Percentiles rank a stretch among this genome's conserved stretches.
These are phyloP conservation scores for Chrysanthemum seticuspe DNA, from an alignment of 129 eudicot species.

Conservation along the genomic window DNA sequence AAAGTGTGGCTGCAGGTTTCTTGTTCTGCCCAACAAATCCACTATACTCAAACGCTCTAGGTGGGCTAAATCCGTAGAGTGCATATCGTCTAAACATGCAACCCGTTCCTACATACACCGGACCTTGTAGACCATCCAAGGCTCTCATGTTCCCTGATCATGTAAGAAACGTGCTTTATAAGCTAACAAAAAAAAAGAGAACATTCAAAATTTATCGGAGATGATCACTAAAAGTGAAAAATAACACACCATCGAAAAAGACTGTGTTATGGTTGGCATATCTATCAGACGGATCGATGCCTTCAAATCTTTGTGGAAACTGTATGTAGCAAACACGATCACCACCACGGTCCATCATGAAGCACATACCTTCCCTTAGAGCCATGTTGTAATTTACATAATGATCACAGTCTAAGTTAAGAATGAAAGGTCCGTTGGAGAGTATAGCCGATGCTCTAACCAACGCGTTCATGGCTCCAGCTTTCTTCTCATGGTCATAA, in stretches of 20 bases:
- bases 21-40: conserved; percentile 69
- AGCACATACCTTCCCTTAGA: conserved; percentile 86
- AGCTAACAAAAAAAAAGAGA: background rate
- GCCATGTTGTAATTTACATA: conserved; percentile 65
- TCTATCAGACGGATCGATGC: conserved; percentile 89
- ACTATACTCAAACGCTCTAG: conserved; percentile 62
- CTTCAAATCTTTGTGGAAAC: conserved; percentile 86
- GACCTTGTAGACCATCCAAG: conserved; percentile 91
- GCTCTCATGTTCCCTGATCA: conserved; percentile 88
- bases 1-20: conserved; percentile 37
- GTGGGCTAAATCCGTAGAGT: conserved; percentile 82
- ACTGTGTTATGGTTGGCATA: conserved; percentile 94
- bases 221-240: background rate
- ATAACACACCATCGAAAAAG: conserved; percentile 70
- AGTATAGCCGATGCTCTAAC: conserved; percentile 85
- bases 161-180: background rate
- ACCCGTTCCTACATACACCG: conserved; percentile 95
- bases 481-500: conserved; percentile 90
- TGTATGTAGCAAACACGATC: conserved; percentile 80
- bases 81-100: conserved; percentile 87
- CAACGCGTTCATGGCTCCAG: conserved; percentile 92
- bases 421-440: conserved; percentile 88
- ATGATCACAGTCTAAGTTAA: conserved; percentile 93
- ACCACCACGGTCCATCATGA: conserved; percentile 96
- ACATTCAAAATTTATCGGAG: background rate